phyloP scores from a whole-genome alignment of 78 protist genomes.

The Dictyostelium capitatum region DNA sequence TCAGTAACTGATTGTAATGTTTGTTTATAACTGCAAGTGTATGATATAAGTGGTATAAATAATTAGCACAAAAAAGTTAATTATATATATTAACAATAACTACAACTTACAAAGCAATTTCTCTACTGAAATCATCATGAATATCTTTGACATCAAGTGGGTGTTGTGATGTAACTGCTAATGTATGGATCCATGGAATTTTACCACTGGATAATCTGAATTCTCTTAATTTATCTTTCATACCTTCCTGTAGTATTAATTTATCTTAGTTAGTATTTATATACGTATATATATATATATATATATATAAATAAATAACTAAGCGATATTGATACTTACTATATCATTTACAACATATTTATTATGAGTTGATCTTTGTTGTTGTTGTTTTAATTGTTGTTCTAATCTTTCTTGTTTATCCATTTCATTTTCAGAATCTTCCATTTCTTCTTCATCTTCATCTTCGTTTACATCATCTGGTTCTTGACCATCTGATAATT shows the following conservation, averaged over 20 bases:
- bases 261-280: background rate
- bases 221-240: conserved; percentile 42
- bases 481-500: conserved; percentile 14
- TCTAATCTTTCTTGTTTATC: conserved; percentile 2
- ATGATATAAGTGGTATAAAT: background rate
- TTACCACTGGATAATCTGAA: conserved; percentile 23
- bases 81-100: background rate
- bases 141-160: conserved; percentile 34
- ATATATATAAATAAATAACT: too few relatives aligned
- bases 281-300: too few relatives aligned
- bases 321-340: conserved; percentile 6
- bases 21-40: conserved; percentile 52
- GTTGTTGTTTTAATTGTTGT: background rate
- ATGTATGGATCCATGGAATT: conserved; percentile 82
- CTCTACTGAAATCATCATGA: conserved; percentile 87
- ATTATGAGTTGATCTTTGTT: background rate
- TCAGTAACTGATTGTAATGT: conserved; percentile 43
- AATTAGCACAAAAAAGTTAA: background rate
- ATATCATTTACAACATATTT: conserved; percentile 56
- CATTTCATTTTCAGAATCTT: conserved; percentile 44
- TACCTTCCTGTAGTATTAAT: conserved; percentile 20
- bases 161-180: conserved; percentile 48
- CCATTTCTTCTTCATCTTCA: background rate
- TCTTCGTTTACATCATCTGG: conserved; percentile 29
- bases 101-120: conserved; percentile 81